A percentile compares a stretch with the other conserved stretches of the same genome.
Evolutionary conservation across 2,329 filamentous ascomycete genomes (phyloP).

Genomic region (Microdochium nivale): DNA sequence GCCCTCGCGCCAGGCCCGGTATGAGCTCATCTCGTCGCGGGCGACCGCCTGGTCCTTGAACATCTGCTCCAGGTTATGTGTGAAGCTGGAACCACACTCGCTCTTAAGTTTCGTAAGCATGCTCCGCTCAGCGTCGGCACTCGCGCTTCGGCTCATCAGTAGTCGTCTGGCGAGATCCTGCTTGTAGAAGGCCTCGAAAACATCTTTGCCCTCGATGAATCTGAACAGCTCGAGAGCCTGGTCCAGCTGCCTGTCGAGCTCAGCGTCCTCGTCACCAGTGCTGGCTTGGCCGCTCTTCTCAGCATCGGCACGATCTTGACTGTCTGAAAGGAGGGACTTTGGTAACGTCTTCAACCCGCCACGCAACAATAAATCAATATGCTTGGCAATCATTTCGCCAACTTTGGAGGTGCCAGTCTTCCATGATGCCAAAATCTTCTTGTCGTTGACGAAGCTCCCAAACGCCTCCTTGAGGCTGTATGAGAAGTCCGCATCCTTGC

Average conservation of each 20-base stretch:
- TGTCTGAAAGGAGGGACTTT: conserved; percentile 54
- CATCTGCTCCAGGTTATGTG: conserved; percentile 97
- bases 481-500: conserved; percentile 65
- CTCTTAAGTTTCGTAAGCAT: conserved; percentile 89
- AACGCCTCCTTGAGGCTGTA: conserved; percentile 80
- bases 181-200: conserved; percentile 99
- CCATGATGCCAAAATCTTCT: conserved; percentile 63
- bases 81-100: conserved; percentile 91
- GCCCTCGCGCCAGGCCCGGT: conserved; percentile 59
- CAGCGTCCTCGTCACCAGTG: conserved; percentile 79
- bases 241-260: conserved; percentile 86
- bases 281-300: conserved; percentile 56
- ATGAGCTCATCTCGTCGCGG: conserved; percentile 86
- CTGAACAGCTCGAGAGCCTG: conserved; percentile 91
- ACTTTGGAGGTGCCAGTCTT: conserved; percentile 84
- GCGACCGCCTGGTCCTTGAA: conserved; percentile 96
- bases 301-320: conserved; percentile 45
- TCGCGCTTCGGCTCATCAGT: conserved; percentile 86
- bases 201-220: conserved; percentile 93
- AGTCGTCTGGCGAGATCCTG: conserved; percentile 86
- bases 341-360: conserved; percentile 81
- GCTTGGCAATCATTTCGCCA: conserved; percentile 97
- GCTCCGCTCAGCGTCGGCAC: conserved; percentile 87
- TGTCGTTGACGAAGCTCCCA: conserved; percentile 85
- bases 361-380: conserved; percentile 81